A percentile compares a stretch with the other conserved stretches of the same genome.
Conservation (phyloP, 2,329 filamentous ascomycete species). For the Myriosclerotinia scirpicola region DNA sequence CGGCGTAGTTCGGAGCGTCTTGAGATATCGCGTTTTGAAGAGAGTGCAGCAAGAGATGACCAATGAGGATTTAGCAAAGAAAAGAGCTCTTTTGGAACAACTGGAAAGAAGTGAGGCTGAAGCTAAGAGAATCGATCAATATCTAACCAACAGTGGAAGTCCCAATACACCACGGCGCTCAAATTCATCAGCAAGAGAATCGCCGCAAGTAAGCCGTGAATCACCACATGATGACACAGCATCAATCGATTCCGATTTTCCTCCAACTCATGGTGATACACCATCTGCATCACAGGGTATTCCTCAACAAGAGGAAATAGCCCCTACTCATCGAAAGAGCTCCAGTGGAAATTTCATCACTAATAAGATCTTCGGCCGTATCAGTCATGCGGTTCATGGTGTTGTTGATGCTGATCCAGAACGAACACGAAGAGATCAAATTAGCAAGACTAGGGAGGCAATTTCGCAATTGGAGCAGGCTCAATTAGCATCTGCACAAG, state of each 20-base stretch:
- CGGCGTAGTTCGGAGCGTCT: slow-evolving; percentile 83
- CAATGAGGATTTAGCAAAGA: slow-evolving; percentile 86
- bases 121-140: slow-evolving; percentile 89
- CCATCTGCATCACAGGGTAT: slow-evolving; percentile 74
- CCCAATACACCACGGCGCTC: slow-evolving; percentile 65
- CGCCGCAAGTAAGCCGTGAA: slow-evolving; percentile 50
- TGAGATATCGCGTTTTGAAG: slow-evolving; percentile 89
- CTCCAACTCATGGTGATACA: slow-evolving; percentile 77
- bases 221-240: slow-evolving; percentile 72
- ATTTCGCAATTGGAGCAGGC: slow-evolving; percentile 87
- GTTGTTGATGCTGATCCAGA: slow-evolving; percentile 97
- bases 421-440: slow-evolving; percentile 84
- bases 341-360: slow-evolving; percentile 89
- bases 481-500: slow-evolving; percentile 80
- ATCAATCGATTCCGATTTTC: slow-evolving; percentile 95
- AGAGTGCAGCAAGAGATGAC: slow-evolving; percentile 98
- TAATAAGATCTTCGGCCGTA: slow-evolving; percentile 88
- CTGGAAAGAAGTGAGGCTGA: slow-evolving; percentile 93
- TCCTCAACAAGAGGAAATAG: slow-evolving; percentile 51
- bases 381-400: slow-evolving; percentile 93
- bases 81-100: slow-evolving; percentile 76
- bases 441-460: slow-evolving; percentile 91
- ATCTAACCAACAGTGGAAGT: slow-evolving; percentile 73
- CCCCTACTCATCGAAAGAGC: slow-evolving; percentile 70
- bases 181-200: slow-evolving; percentile 54